Evolutionary conservation across 306 rosid species (phyloP).

Genomic region (Carpinus fangiana): DNA sequence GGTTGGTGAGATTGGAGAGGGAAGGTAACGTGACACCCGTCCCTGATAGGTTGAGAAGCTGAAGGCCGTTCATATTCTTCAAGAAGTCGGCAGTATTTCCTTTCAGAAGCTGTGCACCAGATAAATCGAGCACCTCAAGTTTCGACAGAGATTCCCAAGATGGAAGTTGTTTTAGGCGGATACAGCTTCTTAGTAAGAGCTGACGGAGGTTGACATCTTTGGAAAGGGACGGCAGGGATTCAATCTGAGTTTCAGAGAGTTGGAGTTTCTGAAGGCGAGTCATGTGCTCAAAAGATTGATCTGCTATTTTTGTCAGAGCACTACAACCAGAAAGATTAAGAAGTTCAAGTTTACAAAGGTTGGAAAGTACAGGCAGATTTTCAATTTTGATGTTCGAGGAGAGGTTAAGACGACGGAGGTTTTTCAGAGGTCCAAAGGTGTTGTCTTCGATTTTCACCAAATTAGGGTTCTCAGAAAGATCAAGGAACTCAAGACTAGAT

Average conservation of each 20-base stretch:
- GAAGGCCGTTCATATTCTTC: slow-evolving; percentile 15
- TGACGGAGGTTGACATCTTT: slow-evolving; percentile 6
- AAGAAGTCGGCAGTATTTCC: slow-evolving; percentile 17
- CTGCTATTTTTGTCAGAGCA: not conserved
- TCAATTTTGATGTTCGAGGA: too few species aligned
- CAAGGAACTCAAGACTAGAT: slow-evolving; percentile 26
- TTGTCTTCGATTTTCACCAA: slow-evolving; percentile 20
- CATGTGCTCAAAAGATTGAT: slow-evolving; percentile 15
- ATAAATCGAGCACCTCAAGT: slow-evolving; percentile 34
- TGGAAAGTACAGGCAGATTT: too few species aligned
- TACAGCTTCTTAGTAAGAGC: slow-evolving; percentile 30
- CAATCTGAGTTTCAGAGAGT: slow-evolving; percentile 32
- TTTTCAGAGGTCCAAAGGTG: slow-evolving; percentile 12
- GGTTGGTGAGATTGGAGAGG: slow-evolving; percentile 15
- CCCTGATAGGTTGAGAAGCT: slow-evolving; percentile 34
- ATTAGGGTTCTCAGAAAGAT: slow-evolving; percentile 20
- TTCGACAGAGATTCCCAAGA: not conserved
- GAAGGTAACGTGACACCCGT: slow-evolving; percentile 15
- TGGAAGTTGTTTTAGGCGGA: slow-evolving; percentile 13
- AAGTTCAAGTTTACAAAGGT: slow-evolving; percentile 1
- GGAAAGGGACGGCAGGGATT: slow-evolving; percentile 19
- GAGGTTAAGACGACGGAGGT: slow-evolving; percentile 18
- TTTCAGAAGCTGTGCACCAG: slow-evolving; percentile 15
- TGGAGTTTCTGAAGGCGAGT: slow-evolving; percentile 16
- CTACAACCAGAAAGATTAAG: not conserved